Evolutionary conservation across 2,329 filamentous ascomycete genomes (phyloP).

Genomic region (Seiridium cupressi): DNA sequence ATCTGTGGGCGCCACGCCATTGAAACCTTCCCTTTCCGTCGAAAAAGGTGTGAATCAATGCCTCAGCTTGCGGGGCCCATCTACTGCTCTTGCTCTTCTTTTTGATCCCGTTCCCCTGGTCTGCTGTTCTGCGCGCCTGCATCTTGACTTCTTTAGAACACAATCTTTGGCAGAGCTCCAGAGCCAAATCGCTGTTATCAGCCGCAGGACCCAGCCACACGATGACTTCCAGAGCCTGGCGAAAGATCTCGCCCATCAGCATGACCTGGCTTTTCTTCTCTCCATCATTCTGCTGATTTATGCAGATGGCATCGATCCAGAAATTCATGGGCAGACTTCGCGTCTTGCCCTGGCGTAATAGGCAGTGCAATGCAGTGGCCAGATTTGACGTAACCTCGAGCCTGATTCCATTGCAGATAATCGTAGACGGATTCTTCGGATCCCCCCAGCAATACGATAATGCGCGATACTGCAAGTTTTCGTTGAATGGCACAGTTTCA

Average conservation of each 20-base stretch:
- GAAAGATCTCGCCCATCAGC: neutral
- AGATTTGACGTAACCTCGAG: neutral
- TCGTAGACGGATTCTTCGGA: neutral
- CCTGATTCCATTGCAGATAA: neutral
- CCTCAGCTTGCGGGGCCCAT: neutral
- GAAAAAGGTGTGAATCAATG: neutral
- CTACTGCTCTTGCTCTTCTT: neutral
- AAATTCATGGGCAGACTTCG: neutral
- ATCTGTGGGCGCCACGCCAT: neutral
- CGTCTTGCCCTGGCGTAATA: neutral
- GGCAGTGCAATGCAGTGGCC: neutral
- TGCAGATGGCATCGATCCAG: neutral
- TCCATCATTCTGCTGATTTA: neutral
- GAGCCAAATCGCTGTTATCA: neutral
- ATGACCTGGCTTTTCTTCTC: neutral
- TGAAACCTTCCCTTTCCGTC: neutral
- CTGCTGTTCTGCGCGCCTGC: too few relatives aligned
- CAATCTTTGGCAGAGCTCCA: neutral
- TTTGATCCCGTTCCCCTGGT: neutral
- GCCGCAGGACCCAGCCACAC: neutral
- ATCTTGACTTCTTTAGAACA: neutral
- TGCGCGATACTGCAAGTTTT: neutral
- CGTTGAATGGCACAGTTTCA: neutral
- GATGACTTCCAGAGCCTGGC: neutral
- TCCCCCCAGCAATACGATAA: slow-evolving; percentile 6